phyloP scores from a whole-genome alignment of 2,329 filamentous ascomycete species.

The Xylaria sp. region DNA sequence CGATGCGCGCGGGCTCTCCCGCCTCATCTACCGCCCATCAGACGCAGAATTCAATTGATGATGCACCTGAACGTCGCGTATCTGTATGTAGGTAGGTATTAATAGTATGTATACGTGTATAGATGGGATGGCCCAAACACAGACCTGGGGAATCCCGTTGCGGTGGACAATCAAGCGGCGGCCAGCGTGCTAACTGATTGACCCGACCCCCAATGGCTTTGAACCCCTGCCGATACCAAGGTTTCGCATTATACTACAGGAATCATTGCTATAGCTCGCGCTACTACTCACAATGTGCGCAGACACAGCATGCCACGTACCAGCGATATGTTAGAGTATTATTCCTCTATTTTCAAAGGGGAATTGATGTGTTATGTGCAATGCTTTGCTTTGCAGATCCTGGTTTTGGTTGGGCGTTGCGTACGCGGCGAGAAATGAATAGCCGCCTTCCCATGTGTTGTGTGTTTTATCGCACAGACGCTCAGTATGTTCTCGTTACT shows the following conservation, averaged over 20 bases:
- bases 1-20: background rate
- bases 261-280: background rate
- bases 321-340: background rate
- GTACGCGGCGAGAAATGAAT: background rate
- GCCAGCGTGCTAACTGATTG: slow-evolving; percentile 22
- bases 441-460: background rate
- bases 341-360: background rate
- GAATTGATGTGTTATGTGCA: background rate
- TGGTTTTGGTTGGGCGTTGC: background rate
- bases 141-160: slow-evolving; percentile 30
- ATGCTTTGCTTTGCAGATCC: background rate
- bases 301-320: background rate
- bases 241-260: background rate
- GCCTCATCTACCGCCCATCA: slow-evolving; percentile 27
- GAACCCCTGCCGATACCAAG: background rate
- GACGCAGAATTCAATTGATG: background rate
- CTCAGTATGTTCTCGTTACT: no score
- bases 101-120: slow-evolving; percentile 10
- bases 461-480: no score
- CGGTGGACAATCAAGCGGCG: slow-evolving; percentile 21
- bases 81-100: slow-evolving; percentile 4
- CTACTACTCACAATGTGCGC: background rate
- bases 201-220: slow-evolving; percentile 1
- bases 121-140: slow-evolving; percentile 23
- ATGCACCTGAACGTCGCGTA: background rate